Base-by-base conservation (phyloP, 2,329 filamentous ascomycete species). In the Didymella pinodella region DNA sequence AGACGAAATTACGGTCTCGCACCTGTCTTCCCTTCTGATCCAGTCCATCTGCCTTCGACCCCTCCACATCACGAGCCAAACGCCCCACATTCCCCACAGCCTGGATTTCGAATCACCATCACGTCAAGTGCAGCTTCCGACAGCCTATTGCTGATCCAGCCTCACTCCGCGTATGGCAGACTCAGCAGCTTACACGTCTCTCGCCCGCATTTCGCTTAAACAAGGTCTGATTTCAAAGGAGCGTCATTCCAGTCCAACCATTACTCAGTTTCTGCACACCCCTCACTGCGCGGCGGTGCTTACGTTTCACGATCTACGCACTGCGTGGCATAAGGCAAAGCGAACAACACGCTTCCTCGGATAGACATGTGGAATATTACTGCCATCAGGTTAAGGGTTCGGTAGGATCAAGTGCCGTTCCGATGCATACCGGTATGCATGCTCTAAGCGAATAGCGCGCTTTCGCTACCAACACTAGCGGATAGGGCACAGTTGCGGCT, bases 121-220 rank as follows among this genome's bases (percentile, higher is more conserved):
- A 45, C 6, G 14, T 50, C 31, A 34, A 59, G 50, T 59, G 56
- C 56, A 51, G 46, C 56, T 59, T 59, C 56, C 56, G 56, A 59
- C 32, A 32, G 12, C 14, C 31, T 32, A n/a, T 14, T 53, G 31
- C n/a, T 14, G 29, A 49, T 44, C 38, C 36, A 48, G 43, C 41
- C 28, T 48, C 20, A n/a, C 22, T 26, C 40, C 44, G 16, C n/a
- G 18, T 20, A 28, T 18, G 14, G 25, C 41, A 22, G 22, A 22
- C 22, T 2, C 22, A 22, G 22, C 22, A 40, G 46, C 50, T 46
- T 50, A 40, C 45, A 22, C 14, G 25, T n/a, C 14, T 16, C 7
- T 16, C 4, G 12, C 32, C 5, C 16, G 32, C 4, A 34, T 18
- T 22, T 29, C 48, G 38, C 28, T 34, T 50, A 7, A 40, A 36